phyloP scores from a whole-genome alignment of 495 filamentous ascomycete species.

The Hypoxylon perforatum region DNA sequence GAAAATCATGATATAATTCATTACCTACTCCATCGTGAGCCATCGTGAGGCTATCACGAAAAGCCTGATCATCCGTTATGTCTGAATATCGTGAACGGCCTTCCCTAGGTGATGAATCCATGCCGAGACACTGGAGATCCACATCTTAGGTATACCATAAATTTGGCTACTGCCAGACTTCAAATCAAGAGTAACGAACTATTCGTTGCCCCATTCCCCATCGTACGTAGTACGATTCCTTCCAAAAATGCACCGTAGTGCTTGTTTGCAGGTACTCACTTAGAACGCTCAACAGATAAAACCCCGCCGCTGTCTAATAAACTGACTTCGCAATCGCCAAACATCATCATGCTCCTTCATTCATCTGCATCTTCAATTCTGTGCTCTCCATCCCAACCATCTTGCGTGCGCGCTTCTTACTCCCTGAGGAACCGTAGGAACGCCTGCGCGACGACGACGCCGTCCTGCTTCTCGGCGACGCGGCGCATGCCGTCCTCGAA shows the following conservation, averaged over 20 bases:
- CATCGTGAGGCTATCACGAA: no score
- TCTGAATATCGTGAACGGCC: neutral
- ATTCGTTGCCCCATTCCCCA: no score
- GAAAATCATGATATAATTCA: neutral
- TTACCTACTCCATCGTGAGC: neutral
- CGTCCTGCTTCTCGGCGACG: conserved; percentile 77
- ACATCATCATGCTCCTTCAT: no score
- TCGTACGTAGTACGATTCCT: no score
- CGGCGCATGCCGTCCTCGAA: conserved; percentile 74
- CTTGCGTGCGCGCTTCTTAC: conserved; percentile 26
- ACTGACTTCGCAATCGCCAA: no score
- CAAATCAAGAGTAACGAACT: no score
- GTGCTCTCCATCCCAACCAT: neutral
- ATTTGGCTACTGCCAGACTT: no score
- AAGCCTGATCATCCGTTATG: neutral
- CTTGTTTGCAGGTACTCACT: neutral
- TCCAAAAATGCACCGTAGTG: no score
- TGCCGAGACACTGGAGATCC: no score
- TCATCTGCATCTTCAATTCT: neutral
- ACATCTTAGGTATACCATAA: no score
- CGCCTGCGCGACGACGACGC: conserved; percentile 70
- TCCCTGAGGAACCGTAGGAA: conserved; percentile 83
- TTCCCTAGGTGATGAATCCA: no score
- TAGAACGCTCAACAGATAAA: neutral
- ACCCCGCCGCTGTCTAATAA: no score